Evolutionary conservation across 805 yeast genomes (phyloP).

Genomic region (Blastobotrys chiropterorum): DNA sequence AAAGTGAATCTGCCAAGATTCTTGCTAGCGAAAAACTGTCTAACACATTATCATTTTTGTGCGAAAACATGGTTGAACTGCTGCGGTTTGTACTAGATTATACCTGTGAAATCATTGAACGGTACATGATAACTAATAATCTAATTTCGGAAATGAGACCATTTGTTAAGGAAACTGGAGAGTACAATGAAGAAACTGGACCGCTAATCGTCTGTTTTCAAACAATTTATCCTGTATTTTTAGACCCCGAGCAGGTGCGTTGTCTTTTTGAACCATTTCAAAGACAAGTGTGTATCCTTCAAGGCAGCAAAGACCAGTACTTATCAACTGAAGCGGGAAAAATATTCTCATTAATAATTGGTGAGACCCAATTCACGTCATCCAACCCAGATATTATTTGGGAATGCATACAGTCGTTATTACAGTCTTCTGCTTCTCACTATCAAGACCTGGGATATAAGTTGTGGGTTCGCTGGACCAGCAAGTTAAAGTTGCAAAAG

Average conservation of each 20-base stretch:
- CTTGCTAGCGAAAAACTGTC: background rate
- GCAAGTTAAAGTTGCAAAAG: background rate
- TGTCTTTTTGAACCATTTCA: background rate
- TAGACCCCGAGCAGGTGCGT: background rate
- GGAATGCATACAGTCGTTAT: background rate
- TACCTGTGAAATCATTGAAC: background rate
- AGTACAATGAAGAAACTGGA: background rate
- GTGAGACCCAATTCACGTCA: background rate
- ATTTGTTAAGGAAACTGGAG: background rate
- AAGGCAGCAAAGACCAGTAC: background rate
- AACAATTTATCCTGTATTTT: background rate
- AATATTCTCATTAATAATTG: background rate
- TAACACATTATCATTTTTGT: background rate
- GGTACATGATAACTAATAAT: background rate
- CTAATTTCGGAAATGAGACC: background rate
- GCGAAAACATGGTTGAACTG: background rate
- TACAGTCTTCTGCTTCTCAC: background rate
- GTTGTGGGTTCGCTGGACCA: conserved; percentile 19
- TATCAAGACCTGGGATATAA: conserved; percentile 15
- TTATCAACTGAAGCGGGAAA: background rate
- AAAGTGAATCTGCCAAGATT: background rate
- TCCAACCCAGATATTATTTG: background rate
- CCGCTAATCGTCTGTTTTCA: background rate
- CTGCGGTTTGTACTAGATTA: background rate
- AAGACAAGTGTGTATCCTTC: background rate